Percentiles rank a stretch among this genome's conserved stretches.
These are phyloP conservation scores for Magnolia changhungtana DNA, from an alignment of 164 flowering plant genomes.

Conservation along the genomic window DNA sequence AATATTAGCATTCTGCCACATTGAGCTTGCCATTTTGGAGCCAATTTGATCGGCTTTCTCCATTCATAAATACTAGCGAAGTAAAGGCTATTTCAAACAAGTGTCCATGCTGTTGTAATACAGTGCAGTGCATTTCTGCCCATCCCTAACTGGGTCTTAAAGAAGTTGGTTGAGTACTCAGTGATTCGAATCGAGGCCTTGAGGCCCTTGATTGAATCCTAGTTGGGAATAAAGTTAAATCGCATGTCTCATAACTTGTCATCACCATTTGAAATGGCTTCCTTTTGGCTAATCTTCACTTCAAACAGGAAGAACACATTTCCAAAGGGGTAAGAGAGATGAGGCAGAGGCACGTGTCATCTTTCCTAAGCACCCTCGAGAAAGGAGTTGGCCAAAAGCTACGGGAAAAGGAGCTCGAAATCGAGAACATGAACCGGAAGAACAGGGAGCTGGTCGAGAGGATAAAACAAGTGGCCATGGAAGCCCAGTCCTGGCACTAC, in stretches of 20 bases:
- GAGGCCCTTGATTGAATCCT: no score
- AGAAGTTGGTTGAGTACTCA: no score
- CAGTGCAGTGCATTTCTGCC: no score
- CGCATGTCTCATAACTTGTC: not conserved
- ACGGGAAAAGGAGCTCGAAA: constrained; percentile 58
- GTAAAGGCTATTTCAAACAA: no score
- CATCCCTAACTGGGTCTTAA: no score
- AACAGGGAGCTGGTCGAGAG: constrained; percentile 67
- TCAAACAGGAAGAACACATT: constrained; percentile 63
- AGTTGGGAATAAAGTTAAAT: not conserved
- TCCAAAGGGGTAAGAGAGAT: constrained; percentile 63
- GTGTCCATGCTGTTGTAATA: no score
- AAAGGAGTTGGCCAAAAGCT: constrained; percentile 54
- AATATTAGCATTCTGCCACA: no score
- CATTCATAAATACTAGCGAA: no score
- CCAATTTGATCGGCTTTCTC: no score
- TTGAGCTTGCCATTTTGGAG: no score
- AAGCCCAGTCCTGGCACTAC: constrained; percentile 76
- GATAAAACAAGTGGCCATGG: constrained; percentile 62
- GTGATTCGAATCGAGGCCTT: no score
- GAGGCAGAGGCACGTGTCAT: constrained; percentile 62
- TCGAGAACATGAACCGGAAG: constrained; percentile 63
- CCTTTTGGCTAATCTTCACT: not conserved
- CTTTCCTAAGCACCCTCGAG: constrained; percentile 55
- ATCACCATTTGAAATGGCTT: not conserved